A percentile compares a stretch with the other conserved stretches of the same genome.
phyloP scores from a whole-genome alignment of 805 yeast genomes.

The Komagataella pseudopastoris region DNA sequence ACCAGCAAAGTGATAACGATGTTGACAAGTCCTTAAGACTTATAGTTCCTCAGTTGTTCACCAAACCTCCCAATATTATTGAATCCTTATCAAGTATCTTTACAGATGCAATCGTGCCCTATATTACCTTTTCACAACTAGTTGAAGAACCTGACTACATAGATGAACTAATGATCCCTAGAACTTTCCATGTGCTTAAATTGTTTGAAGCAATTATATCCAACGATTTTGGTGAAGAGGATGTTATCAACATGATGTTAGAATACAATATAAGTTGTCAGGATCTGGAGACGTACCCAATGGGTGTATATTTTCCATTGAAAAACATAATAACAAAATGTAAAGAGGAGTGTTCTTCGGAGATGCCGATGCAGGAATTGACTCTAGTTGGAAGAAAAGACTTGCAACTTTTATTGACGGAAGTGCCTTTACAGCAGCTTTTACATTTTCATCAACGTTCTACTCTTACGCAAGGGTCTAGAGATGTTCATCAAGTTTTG shows the following conservation, averaged over 20 bases:
- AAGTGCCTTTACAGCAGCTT: neutral
- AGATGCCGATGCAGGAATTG: constrained; percentile 19
- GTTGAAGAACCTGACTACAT: constrained; percentile 46
- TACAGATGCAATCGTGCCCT: constrained; percentile 32
- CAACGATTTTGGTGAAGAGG: constrained; percentile 31
- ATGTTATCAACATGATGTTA: constrained; percentile 49
- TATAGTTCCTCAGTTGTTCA: constrained; percentile 28
- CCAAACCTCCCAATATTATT: constrained; percentile 47
- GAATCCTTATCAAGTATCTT: constrained; percentile 41
- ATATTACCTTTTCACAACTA: constrained; percentile 52
- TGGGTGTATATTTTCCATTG: constrained; percentile 57
- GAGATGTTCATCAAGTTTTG: constrained; percentile 28
- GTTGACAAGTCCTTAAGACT: constrained; percentile 28
- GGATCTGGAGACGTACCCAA: constrained; percentile 57
- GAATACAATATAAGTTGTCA: constrained; percentile 36
- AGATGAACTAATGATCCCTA: constrained; percentile 51
- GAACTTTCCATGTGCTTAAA: constrained; percentile 44
- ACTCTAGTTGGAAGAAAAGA: constrained; percentile 61
- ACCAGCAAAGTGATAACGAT: constrained; percentile 20
- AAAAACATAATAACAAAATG: constrained; percentile 43
- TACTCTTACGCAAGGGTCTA: constrained; percentile 5
- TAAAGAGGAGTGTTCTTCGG: constrained; percentile 10
- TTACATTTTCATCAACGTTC: neutral
- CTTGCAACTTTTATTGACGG: constrained; percentile 18
- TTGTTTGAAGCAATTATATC: constrained; percentile 54